Percentiles rank a stretch among this genome's conserved stretches.
phyloP scores from a whole-genome alignment of 768 basidiomycete genomes.

The Clitopilus passeckerianus region DNA sequence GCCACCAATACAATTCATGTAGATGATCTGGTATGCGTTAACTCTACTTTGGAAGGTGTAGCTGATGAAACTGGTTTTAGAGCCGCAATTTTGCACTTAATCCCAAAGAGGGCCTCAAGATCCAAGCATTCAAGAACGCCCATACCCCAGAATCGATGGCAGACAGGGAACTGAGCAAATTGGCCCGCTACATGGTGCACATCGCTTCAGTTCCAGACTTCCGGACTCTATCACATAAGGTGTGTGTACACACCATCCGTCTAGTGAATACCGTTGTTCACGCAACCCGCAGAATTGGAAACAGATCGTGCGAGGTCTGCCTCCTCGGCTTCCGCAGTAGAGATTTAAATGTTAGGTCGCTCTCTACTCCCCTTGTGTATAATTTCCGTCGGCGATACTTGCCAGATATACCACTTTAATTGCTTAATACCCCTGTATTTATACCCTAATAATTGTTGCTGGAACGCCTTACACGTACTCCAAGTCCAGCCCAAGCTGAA shows the following conservation, averaged over 20 bases:
- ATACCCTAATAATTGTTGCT: background rate
- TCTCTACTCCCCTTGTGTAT: background rate
- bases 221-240: constrained; percentile 61
- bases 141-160: constrained; percentile 58
- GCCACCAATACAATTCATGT: constrained; percentile 80
- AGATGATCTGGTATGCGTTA: constrained; percentile 64
- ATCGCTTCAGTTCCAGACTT: constrained; percentile 61
- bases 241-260: constrained; percentile 16
- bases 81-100: constrained; percentile 88
- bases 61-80: constrained; percentile 12
- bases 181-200: constrained; percentile 62
- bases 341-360: background rate
- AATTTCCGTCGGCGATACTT: background rate
- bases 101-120: constrained; percentile 78
- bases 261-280: background rate
- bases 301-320: constrained; percentile 35
- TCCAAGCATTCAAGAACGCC: constrained; percentile 75
- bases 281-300: constrained; percentile 41
- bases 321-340: constrained; percentile 5
- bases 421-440: too few species aligned
- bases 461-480: too few species aligned
- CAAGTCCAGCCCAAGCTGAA: constrained; percentile 4
- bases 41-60: background rate
- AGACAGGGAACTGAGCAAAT: constrained; percentile 65
- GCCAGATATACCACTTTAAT: too few species aligned